Conservation (phyloP, 2,329 filamentous ascomycete species). For the Trichoderma semiorbis region DNA sequence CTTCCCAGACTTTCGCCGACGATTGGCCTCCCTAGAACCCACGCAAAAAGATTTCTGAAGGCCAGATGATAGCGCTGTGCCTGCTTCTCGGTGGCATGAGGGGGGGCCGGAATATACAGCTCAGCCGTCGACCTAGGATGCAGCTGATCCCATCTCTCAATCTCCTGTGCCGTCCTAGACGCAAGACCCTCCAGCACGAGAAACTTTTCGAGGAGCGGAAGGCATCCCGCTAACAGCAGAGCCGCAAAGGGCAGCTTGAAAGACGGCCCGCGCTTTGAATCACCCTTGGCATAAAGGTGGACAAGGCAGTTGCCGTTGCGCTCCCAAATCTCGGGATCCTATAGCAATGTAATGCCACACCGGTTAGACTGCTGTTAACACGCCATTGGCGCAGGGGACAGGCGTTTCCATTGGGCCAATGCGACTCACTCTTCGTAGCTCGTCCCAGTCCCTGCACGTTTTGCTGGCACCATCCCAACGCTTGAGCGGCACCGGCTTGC, state of each 20-base stretch:
- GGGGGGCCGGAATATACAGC: constrained; percentile 67
- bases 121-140: constrained; percentile 44
- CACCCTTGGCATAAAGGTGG: constrained; percentile 63
- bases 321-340: constrained; percentile 73
- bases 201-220: constrained; percentile 56
- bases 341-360: background rate
- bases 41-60: constrained; percentile 74
- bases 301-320: constrained; percentile 66
- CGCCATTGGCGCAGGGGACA: background rate
- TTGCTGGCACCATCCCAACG: constrained; percentile 51
- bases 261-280: constrained; percentile 62
- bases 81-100: constrained; percentile 49
- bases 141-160: constrained; percentile 32
- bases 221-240: constrained; percentile 56
- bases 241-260: constrained; percentile 61
- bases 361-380: background rate
- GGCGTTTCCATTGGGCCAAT: background rate
- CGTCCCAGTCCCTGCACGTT: constrained; percentile 45
- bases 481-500: constrained; percentile 32
- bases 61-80: constrained; percentile 62
- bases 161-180: constrained; percentile 27
- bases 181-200: constrained; percentile 33
- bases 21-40: constrained; percentile 60
- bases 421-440: constrained; percentile 43
- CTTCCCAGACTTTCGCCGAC: constrained; percentile 65